Conservation (phyloP, 371 early-diverging fungal genomes). For the Chytridiales sp. region DNA sequence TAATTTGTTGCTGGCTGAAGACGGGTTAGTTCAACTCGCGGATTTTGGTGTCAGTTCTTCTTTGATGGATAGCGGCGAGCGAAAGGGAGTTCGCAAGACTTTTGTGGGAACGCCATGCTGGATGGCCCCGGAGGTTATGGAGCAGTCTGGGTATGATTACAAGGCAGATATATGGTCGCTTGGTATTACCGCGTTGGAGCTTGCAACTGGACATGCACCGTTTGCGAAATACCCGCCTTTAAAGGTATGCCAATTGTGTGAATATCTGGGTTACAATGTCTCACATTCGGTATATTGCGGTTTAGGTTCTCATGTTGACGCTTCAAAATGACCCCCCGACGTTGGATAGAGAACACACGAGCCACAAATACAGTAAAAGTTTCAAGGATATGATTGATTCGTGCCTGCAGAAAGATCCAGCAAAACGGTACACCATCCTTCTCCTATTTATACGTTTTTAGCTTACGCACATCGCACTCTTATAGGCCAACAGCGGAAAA, state of each 20-base stretch:
- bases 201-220: conserved; percentile 91
- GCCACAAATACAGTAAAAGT: conserved; percentile 70
- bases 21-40: conserved; percentile 79
- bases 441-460: neutral
- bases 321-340: conserved; percentile 87
- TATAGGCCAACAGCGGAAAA: conserved; percentile 77
- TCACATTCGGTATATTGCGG: neutral
- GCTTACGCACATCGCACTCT: too few species aligned
- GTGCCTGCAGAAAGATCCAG: conserved; percentile 81
- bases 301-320: conserved; percentile 82
- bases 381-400: conserved; percentile 85
- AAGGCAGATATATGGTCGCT: conserved; percentile 94
- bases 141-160: conserved; percentile 78
- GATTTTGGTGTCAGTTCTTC: conserved; percentile 90
- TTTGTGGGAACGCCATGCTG: conserved; percentile 92
- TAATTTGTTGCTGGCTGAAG: conserved; percentile 80
- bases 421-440: conserved; percentile 57
- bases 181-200: conserved; percentile 87
- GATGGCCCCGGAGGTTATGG: conserved; percentile 86
- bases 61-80: conserved; percentile 75
- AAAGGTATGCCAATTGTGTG: conserved; percentile 57
- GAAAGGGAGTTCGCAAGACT: conserved; percentile 74
- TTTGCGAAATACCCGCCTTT: conserved; percentile 88
- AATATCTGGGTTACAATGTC: neutral
- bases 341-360: conserved; percentile 70